A percentile compares a stretch with the other conserved stretches of the same genome.
These are phyloP conservation scores for Fomitopsis betulina DNA, from an alignment of 1,284 basidiomycete species.

Conservation along the genomic window DNA sequence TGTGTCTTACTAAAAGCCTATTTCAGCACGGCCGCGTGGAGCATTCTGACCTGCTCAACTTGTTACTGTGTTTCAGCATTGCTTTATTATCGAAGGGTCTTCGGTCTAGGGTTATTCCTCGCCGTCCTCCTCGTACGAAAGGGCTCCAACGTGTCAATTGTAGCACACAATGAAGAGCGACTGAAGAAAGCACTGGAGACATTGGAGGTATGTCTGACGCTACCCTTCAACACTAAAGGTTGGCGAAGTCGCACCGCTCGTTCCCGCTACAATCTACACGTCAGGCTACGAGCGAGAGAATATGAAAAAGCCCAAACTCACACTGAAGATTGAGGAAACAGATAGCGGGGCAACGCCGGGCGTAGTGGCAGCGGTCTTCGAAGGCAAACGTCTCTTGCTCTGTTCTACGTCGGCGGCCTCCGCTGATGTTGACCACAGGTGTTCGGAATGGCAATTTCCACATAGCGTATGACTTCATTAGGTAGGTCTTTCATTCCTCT, in stretches of 20 bases:
- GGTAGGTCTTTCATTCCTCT: conserved; percentile 63
- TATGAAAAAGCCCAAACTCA: conserved; percentile 77
- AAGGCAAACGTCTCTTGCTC: conserved; percentile 37
- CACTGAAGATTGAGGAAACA: conserved; percentile 76
- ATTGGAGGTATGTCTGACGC: conserved; percentile 49
- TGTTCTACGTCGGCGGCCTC: background rate
- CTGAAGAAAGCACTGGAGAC: conserved; percentile 53
- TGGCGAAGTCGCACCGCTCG: conserved; percentile 82
- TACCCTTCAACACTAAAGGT: conserved; percentile 48
- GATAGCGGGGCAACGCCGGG: conserved; percentile 71
- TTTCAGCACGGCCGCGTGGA: background rate
- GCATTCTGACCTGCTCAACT: conserved; percentile 43
- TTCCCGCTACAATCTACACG: conserved; percentile 82
- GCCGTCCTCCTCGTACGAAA: conserved; percentile 61
- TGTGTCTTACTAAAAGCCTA: background rate
- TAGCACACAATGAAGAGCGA: conserved; percentile 65
- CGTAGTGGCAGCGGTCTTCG: conserved; percentile 62
- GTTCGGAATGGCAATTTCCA: conserved; percentile 72
- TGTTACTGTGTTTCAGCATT: conserved; percentile 60
- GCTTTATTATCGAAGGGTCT: conserved; percentile 80
- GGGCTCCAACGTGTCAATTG: conserved; percentile 81
- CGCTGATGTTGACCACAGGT: conserved; percentile 36
- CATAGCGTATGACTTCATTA: conserved; percentile 71
- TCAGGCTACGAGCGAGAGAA: conserved; percentile 83
- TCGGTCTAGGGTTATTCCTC: conserved; percentile 73